These are phyloP conservation scores for Chlorokybus atmophyticus DNA, from an alignment of 139 green algal species.

Conservation along the genomic window DNA sequence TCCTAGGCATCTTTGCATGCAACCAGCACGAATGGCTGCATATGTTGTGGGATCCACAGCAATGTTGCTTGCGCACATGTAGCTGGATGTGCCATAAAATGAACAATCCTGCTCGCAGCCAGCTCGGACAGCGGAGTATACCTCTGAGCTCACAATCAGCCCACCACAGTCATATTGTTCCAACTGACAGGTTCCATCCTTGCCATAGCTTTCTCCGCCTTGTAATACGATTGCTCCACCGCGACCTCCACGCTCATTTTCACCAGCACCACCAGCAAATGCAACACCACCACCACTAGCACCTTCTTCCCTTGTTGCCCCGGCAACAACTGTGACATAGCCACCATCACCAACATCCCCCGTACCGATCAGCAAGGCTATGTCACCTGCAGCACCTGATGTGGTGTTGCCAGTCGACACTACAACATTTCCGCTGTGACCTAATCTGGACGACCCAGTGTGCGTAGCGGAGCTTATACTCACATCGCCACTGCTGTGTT, in stretches of 20 bases:
- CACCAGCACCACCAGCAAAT: no score
- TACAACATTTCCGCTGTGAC: no score
- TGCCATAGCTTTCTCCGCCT: background rate
- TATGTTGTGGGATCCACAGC: background rate
- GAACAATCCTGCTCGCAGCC: background rate
- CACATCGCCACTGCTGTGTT: no score
- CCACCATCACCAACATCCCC: constrained; percentile 10
- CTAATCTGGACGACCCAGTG: no score
- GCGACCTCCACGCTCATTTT: background rate
- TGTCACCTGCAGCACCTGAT: background rate
- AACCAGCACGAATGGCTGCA: background rate
- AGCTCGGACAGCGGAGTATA: background rate
- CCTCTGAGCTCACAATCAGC: background rate
- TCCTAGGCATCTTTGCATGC: background rate
- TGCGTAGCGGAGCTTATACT: no score
- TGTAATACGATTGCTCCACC: background rate
- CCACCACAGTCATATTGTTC: background rate
- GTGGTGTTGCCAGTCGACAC: constrained; percentile 7
- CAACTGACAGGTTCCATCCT: background rate
- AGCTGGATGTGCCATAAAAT: background rate
- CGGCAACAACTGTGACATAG: background rate
- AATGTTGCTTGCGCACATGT: background rate
- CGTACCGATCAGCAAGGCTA: background rate
- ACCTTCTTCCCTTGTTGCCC: background rate
- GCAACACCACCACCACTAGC: background rate